phyloP scores from a whole-genome alignment of 202 grass and related monocot species.

The Tripidium arundinaceum region DNA sequence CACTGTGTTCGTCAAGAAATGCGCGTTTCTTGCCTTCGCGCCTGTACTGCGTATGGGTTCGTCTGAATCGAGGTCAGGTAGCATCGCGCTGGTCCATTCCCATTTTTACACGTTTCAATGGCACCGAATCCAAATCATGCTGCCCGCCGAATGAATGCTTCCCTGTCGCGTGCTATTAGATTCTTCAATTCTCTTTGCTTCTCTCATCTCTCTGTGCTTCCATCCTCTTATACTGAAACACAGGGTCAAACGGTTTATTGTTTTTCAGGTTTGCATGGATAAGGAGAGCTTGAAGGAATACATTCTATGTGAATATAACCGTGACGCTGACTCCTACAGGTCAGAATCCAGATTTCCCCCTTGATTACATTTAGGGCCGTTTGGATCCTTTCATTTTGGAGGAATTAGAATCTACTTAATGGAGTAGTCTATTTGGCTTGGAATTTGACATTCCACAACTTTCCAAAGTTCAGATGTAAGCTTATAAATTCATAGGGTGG shows the following conservation, averaged over 20 bases:
- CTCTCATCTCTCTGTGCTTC: not conserved
- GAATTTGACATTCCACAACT: no score
- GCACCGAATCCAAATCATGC: not conserved
- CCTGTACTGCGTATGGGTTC: not conserved
- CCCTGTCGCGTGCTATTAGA: not conserved
- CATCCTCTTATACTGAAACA: no score
- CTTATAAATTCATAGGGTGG: no score
- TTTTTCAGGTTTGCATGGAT: slow-evolving; percentile 81
- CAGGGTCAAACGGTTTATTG: not conserved
- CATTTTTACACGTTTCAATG: not conserved
- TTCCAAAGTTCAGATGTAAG: no score
- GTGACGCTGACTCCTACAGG: slow-evolving; percentile 93
- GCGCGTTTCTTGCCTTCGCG: not conserved
- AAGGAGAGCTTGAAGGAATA: slow-evolving; percentile 73
- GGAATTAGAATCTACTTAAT: no score
- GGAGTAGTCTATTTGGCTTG: no score
- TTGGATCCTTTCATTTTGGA: no score
- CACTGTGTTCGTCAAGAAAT: slow-evolving; percentile 3
- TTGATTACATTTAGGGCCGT: no score
- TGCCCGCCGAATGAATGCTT: not conserved
- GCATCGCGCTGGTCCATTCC: not conserved
- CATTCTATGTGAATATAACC: slow-evolving; percentile 96
- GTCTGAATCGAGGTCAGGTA: not conserved
- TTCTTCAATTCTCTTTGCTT: not conserved
- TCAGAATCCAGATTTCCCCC: slow-evolving; percentile 19